Conservation (phyloP, 495 filamentous ascomycete genomes). For the Lasiosphaeria hispida region DNA sequence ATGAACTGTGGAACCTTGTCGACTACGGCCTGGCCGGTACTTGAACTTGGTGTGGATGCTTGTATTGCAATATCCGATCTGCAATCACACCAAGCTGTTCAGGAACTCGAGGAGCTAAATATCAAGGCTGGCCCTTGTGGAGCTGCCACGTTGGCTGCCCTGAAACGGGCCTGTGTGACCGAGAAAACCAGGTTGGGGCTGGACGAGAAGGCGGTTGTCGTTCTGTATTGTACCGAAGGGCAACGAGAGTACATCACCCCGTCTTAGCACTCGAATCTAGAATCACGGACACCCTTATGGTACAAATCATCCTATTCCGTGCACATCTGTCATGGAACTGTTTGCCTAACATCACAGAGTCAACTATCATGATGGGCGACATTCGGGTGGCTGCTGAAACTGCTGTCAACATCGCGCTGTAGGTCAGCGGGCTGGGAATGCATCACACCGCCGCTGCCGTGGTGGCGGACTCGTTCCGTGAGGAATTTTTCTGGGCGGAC, state of each 20-base stretch:
- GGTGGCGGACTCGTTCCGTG: too few species aligned
- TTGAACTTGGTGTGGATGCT: slow-evolving; percentile 56
- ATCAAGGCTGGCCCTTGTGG: slow-evolving; percentile 64
- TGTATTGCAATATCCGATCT: slow-evolving; percentile 55
- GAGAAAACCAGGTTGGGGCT: slow-evolving; percentile 35
- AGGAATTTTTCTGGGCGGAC: too few species aligned
- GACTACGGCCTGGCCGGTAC: slow-evolving; percentile 56
- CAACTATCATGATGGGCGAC: too few species aligned
- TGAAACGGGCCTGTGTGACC: slow-evolving; percentile 41
- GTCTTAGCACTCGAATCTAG: background rate
- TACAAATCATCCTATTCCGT: too few species aligned
- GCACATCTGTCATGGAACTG: too few species aligned
- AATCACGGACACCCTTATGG: background rate
- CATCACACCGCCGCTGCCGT: too few species aligned
- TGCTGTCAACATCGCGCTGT: too few species aligned
- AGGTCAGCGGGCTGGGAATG: too few species aligned
- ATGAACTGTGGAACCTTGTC: slow-evolving; percentile 69
- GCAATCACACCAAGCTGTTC: slow-evolving; percentile 53
- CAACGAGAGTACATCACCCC: slow-evolving; percentile 23
- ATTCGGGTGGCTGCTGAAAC: too few species aligned
- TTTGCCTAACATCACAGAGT: too few species aligned
- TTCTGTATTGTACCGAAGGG: slow-evolving; percentile 41
- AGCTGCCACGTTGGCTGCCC: slow-evolving; percentile 57
- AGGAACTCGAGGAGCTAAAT: slow-evolving; percentile 43
- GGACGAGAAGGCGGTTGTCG: slow-evolving; percentile 47